Conservation (phyloP, 1,284 basidiomycete species). For the Uromyces viciae-fabae region DNA sequence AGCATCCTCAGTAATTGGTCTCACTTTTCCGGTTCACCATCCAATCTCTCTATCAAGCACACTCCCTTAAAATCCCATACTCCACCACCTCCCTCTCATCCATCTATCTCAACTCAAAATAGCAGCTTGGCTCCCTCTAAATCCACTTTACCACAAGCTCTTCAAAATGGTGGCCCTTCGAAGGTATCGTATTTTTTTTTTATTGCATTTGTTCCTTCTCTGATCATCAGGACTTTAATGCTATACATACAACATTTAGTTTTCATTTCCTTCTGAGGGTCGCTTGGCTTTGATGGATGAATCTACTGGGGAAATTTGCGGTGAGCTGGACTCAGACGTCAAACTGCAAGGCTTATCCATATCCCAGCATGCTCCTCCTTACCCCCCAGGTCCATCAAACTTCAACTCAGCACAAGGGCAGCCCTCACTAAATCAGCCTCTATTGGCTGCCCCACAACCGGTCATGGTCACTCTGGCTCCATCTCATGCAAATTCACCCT, state of each 20-base stretch:
- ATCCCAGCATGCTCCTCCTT: slow-evolving; percentile 7
- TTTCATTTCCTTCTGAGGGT: slow-evolving; percentile 13
- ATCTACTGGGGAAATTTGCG: slow-evolving; percentile 40
- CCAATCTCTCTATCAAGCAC: slow-evolving; percentile 10
- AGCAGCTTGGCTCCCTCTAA: background rate
- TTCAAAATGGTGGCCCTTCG: background rate
- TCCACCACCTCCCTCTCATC: slow-evolving; percentile 9
- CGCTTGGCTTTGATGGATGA: slow-evolving; percentile 41
- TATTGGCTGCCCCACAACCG: background rate
- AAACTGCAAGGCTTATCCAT: background rate
- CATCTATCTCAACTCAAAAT: background rate
- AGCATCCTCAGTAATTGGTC: slow-evolving; percentile 28
- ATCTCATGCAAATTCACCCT: background rate
- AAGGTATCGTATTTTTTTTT: background rate
- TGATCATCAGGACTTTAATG: background rate
- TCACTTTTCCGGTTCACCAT: background rate
- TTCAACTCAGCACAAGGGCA: background rate
- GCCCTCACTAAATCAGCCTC: background rate
- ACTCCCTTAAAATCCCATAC: background rate
- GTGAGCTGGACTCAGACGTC: slow-evolving; percentile 28
- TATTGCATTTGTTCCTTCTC: background rate
- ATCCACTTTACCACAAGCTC: background rate
- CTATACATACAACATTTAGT: background rate
- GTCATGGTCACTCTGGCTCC: slow-evolving; percentile 25
- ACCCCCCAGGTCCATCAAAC: slow-evolving; percentile 4